A percentile compares a stretch with the other conserved stretches of the same genome.
Evolutionary conservation across 768 basidiomycete genomes (phyloP).

Genomic region (Vishniacozyma victoriae): DNA sequence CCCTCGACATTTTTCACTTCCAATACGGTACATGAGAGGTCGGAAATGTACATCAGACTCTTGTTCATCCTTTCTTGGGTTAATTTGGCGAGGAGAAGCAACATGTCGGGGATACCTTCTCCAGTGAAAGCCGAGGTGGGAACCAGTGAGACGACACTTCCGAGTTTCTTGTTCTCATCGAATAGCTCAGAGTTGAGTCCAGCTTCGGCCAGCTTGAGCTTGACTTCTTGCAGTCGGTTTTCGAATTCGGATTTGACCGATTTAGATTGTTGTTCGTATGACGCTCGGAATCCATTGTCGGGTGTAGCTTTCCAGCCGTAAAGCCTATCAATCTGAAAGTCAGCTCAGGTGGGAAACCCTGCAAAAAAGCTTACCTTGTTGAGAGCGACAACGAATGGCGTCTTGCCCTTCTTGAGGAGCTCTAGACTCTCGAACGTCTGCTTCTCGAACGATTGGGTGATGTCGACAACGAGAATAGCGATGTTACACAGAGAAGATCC

Average conservation of each 20-base stretch:
- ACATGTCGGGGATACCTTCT: constrained; percentile 98
- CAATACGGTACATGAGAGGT: constrained; percentile 93
- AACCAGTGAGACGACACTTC: constrained; percentile 87
- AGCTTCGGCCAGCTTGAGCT: constrained; percentile 93
- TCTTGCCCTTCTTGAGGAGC: constrained; percentile 82
- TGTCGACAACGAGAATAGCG: constrained; percentile 96
- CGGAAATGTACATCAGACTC: constrained; percentile 93
- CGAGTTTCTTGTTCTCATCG: constrained; percentile 96
- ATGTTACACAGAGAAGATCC: constrained; percentile 98
- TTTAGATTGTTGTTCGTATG: constrained; percentile 70
- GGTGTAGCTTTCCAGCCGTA: constrained; percentile 90
- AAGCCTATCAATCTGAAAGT: constrained; percentile 82
- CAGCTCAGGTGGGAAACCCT: constrained; percentile 7
- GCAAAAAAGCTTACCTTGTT: constrained; percentile 64
- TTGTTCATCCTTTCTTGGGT: constrained; percentile 98
- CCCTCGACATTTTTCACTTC: constrained; percentile 99
- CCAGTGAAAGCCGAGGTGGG: constrained; percentile 97
- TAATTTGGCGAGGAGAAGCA: constrained; percentile 93
- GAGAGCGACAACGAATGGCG: constrained; percentile 95
- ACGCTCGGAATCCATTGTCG: constrained; percentile 86
- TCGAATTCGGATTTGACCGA: constrained; percentile 87
- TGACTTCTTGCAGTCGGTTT: constrained; percentile 74
- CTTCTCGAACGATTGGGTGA: constrained; percentile 98
- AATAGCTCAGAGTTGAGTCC: constrained; percentile 90
- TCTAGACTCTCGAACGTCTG: constrained; percentile 95